phyloP scores from a whole-genome alignment of 1,284 basidiomycete genomes.

The Marasmius oreades region DNA sequence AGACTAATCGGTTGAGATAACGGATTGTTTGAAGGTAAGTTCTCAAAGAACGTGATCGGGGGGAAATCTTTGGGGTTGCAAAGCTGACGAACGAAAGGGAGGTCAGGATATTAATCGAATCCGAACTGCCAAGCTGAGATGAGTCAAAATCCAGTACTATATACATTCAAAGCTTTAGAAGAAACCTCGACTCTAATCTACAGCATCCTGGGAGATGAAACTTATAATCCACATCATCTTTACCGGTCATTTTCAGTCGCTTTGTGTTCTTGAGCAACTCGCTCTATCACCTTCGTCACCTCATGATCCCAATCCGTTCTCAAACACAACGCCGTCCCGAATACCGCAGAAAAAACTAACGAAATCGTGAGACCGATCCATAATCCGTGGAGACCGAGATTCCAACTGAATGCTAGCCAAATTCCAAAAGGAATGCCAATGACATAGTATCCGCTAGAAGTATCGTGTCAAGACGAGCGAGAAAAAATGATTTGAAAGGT shows the following conservation, averaged over 20 bases:
- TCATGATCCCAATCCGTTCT: constrained; percentile 62
- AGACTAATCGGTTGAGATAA: no score
- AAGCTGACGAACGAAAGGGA: no score
- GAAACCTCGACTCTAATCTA: no score
- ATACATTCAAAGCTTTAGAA: no score
- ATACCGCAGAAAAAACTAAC: constrained; percentile 47
- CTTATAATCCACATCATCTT: no score
- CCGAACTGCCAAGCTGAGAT: no score
- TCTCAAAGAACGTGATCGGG: no score
- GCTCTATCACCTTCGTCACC: constrained; percentile 51
- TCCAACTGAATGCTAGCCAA: constrained; percentile 55
- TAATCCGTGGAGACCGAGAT: constrained; percentile 53
- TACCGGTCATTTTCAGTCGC: not conserved
- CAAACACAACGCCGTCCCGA: constrained; percentile 49
- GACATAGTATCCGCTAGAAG: constrained; percentile 55
- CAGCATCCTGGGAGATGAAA: no score
- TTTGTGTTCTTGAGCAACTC: constrained; percentile 35
- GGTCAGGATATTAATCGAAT: no score
- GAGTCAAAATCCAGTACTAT: no score
- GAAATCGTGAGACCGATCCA: constrained; percentile 68
- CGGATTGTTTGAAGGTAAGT: no score
- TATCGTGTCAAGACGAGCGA: constrained; percentile 3
- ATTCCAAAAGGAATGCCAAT: constrained; percentile 65
- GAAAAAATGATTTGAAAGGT: not conserved
- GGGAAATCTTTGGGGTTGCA: no score